These are phyloP conservation scores for Candida corydali DNA, from an alignment of 805 yeast species.

Conservation along the genomic window DNA sequence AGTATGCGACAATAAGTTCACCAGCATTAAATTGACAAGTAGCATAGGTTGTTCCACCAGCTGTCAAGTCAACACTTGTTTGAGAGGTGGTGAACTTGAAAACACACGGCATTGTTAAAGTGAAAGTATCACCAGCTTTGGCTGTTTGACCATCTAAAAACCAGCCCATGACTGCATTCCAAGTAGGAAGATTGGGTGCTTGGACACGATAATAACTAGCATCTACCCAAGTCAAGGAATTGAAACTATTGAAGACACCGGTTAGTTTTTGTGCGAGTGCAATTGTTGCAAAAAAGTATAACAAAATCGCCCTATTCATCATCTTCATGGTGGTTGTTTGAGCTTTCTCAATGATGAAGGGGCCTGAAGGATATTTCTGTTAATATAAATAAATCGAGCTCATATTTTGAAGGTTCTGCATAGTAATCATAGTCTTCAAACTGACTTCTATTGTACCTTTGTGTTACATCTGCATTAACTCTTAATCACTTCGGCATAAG, in stretches of 20 bases:
- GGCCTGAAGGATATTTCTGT: no score
- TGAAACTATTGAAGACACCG: slow-evolving; percentile 8
- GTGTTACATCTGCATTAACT: no score
- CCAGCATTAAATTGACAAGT: slow-evolving; percentile 18
- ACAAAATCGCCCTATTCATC: neutral
- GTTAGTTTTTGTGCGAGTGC: slow-evolving; percentile 1
- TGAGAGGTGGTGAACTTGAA: slow-evolving; percentile 16
- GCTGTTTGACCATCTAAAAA: slow-evolving; percentile 12
- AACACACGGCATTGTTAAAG: slow-evolving; percentile 23
- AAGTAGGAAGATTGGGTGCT: slow-evolving; percentile 7
- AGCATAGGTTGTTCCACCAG: slow-evolving; percentile 15
- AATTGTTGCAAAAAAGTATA: neutral
- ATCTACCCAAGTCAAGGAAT: slow-evolving; percentile 4
- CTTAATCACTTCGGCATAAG: no score
- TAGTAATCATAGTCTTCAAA: no score
- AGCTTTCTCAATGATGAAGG: no score
- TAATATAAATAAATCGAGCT: no score
- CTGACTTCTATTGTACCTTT: no score
- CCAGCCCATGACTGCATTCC: slow-evolving; percentile 21
- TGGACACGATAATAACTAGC: slow-evolving; percentile 1
- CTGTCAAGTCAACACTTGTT: slow-evolving; percentile 12
- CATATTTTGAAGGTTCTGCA: no score
- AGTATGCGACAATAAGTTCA: slow-evolving; percentile 12
- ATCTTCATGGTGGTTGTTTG: neutral
- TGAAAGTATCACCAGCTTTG: slow-evolving; percentile 24